Base-by-base conservation (phyloP, 768 basidiomycete genomes). In the Clitopilus hobsonii region DNA sequence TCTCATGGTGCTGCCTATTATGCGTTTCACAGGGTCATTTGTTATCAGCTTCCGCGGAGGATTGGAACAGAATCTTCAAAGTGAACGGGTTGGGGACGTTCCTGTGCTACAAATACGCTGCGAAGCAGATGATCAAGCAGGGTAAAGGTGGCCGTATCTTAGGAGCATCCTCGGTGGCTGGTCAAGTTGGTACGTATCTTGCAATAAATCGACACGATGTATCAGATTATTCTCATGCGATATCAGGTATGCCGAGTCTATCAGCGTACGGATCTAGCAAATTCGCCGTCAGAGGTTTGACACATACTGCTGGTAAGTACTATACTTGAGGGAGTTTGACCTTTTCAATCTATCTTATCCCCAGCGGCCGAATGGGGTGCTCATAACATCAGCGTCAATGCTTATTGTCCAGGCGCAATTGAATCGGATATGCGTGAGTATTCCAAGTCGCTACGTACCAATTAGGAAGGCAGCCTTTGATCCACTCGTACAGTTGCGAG, bases 141-240 rank as follows among this genome's bases (percentile, higher is more conserved):
- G 74, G 74, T 24, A 60, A 58, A 3, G 77, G 78, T 5, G 78
- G 78, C 0, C 63, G 74, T 38, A 73, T 79, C 23, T 69, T 79
- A 18, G 76, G 76, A 11, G 75, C 75, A 1, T 71, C 67, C 8
- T 80, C 77, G 4, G 56, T 73, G 0, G 68, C 65, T 0, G 76
- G 75, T 20, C 71, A 73, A 56, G 30, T 51, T 70, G 73, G 73
- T 62, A 27, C 11, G 52, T 38, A 51, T 16, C 18, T 2, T 26
- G 30, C 14, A 47, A 13, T 25, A 28, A 8, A 1, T 3, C 30
- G 27, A 24, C 24, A 7, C 23, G 25, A 24, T 16, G 22, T 1
- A 16, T 27, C 5, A 16, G 5, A 5, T 27, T 6, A 11, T 22
- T 11, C 14, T 6, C 22, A 14, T 10, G 18, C 5, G 48, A 22